Base-by-base conservation (phyloP, 2,329 filamentous ascomycete species). In the Fusarium sp. region DNA sequence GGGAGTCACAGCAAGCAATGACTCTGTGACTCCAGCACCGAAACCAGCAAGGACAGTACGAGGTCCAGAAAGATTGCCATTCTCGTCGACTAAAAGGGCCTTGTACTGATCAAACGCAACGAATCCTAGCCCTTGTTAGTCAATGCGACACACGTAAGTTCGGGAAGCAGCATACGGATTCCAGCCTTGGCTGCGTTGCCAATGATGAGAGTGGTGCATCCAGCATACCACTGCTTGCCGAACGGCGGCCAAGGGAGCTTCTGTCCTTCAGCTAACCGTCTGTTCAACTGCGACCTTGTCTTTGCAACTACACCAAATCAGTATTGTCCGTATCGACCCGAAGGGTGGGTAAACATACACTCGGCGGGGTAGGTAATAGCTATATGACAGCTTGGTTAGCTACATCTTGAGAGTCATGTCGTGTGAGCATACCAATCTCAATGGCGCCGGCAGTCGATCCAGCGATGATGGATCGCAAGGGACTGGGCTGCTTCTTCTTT, bases 61-160 rank as follows among this genome's bases (percentile, higher is more conserved):
- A 19, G 96, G 95, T 0, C 96, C 96, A 8, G 93, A 95, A 46
- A 98, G 93, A 75, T 96, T 95, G 76, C 96, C 96, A 74, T 96
- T 88, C 54, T 90, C 90, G 82, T 97, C 95, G 79, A 91, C 90
- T 10, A 99, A 89, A 37, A 97, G 80, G 33, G 87, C 86, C 85
- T 97, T 98, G 86, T 97, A 98, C 80, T 94, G 92, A 83, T 99
- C 96, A 81, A 98, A 99, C 1, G 96, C 95, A 64, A 98, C 94
- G 80, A 99, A 99, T 75, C 82, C 82, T 83, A 35, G 9, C 12
- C 6, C 11, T 2, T 2, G 53, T 80, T 58, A 80, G 69, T 44
- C 25, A 21, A 35, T 16, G 21, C 21, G 19, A 28, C 32, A 13
- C 25, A 13, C 9, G 4, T 16, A 28, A 16, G 13, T 1, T 28